These are phyloP conservation scores for Globisporangium barbulae DNA, from an alignment of 352 stramenopile genomes.

Conservation along the genomic window DNA sequence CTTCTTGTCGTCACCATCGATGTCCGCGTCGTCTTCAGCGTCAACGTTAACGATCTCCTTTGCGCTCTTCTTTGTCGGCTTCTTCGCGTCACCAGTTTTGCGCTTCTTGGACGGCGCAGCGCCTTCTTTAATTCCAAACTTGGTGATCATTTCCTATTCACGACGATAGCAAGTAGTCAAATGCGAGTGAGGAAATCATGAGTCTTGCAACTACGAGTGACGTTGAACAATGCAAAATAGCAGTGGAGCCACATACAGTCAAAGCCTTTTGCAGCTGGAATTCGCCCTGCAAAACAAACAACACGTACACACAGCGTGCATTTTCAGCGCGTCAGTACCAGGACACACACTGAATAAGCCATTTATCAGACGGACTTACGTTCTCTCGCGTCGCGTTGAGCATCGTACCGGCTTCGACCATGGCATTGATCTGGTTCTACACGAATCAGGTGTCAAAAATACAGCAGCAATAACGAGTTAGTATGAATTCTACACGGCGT, in stretches of 20 bases:
- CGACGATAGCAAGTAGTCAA: background rate
- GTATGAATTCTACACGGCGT: background rate
- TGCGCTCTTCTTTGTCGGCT: slow-evolving; percentile 20
- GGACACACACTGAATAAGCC: background rate
- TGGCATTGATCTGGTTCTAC: slow-evolving; percentile 74
- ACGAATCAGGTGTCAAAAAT: background rate
- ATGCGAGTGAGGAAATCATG: background rate
- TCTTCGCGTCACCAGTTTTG: slow-evolving; percentile 34
- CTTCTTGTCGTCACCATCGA: slow-evolving; percentile 6
- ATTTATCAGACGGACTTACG: slow-evolving; percentile 24
- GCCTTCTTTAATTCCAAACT: slow-evolving; percentile 59
- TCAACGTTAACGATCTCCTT: background rate
- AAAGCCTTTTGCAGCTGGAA: slow-evolving; percentile 73
- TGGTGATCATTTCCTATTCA: slow-evolving; percentile 70
- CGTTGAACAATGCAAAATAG: background rate
- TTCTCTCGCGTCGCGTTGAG: slow-evolving; percentile 80
- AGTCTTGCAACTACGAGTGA: background rate
- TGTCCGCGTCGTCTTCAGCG: background rate
- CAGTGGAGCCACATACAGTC: slow-evolving; percentile 26
- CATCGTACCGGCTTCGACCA: slow-evolving; percentile 81
- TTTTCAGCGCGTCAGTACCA: background rate
- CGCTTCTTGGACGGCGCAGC: slow-evolving; percentile 52
- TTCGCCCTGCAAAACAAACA: slow-evolving; percentile 39
- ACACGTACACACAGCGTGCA: slow-evolving; percentile 7
- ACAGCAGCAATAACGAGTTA: background rate